Base-by-base conservation (phyloP, 768 basidiomycete species). In the Suillus fuscotomentosus region DNA sequence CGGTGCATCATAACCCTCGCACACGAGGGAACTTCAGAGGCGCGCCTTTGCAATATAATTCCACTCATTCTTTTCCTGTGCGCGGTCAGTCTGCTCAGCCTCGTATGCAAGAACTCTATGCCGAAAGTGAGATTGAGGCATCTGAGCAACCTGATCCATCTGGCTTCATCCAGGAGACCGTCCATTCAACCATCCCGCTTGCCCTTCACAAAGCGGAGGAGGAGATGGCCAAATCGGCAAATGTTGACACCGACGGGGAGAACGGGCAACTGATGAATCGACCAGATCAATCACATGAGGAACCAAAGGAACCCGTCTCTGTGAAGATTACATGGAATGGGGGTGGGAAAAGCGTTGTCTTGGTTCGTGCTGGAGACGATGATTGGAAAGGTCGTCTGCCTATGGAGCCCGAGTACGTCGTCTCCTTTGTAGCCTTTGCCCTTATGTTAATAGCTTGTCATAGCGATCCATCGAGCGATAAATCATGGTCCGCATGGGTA, bases 351-450 rank as follows among this genome's bases (percentile, higher is more conserved):
- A 79, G 81, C 17, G 90, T 93, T 15, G 70, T 81, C n/a, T 81
- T 93, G 31, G 87, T 88, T 3, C 82, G 90, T 62, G 89, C 90
- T 7, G 89, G 89, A 5, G 88, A 92, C 69, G 83, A 88, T 61
- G 85, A 89, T 64, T 92, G 89, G 91, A 88, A 88, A 67, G 89
- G 90, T 17, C 79, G 88, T 13, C 83, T 83, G 43, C 72, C 73
- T 24, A 89, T 92, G 90, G 81, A 84, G 63, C 79, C 80, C 69
- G 87, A 88, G 88, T 88, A 66, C 66, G 88, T 80, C 62, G 17
- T 63, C 15, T 65, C 61, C 63, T 68, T 34, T 39, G 53, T 62
- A 54, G 27, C 62, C 7, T 60, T 60, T 36, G 17, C 59, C 22
- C 63, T 31, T 17, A 31, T n/a, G 55, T 69, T 76, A 65, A 78